Evolutionary conservation across 805 yeast species (phyloP).

Genomic region (Hanseniaspora thailandica): DNA sequence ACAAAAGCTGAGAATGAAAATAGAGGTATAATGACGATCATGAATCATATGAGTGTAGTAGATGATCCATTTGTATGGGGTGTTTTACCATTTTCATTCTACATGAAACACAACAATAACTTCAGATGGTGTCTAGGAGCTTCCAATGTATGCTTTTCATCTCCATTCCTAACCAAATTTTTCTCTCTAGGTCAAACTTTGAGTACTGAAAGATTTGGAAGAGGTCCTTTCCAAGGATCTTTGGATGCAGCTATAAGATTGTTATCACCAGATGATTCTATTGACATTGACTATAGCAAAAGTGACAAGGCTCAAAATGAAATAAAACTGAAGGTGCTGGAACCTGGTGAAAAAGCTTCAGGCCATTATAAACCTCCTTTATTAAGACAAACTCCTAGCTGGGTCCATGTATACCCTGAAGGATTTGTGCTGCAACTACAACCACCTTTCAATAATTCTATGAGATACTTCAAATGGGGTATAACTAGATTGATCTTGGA

Average conservation of each 20-base stretch:
- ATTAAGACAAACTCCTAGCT: slow-evolving; percentile 52
- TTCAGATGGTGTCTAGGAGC: slow-evolving; percentile 91
- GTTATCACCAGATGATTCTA: slow-evolving; percentile 62
- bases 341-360: slow-evolving; percentile 19
- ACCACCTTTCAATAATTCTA: slow-evolving; percentile 69
- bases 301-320: slow-evolving; percentile 12
- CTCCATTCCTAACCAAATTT: slow-evolving; percentile 39
- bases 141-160: slow-evolving; percentile 72
- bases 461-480: slow-evolving; percentile 96
- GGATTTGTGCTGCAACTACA: slow-evolving; percentile 80
- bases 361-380: slow-evolving; percentile 42
- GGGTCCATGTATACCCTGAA: slow-evolving; percentile 95
- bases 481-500: slow-evolving; percentile 74
- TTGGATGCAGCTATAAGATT: slow-evolving; percentile 76
- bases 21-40: slow-evolving; percentile 67
- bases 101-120: slow-evolving; percentile 48
- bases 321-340: slow-evolving; percentile 8
- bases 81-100: slow-evolving; percentile 60
- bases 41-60: slow-evolving; percentile 85
- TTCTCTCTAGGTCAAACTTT: slow-evolving; percentile 84
- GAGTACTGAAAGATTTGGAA: slow-evolving; percentile 77
- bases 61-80: slow-evolving; percentile 93
- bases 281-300: slow-evolving; percentile 34
- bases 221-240: slow-evolving; percentile 84
- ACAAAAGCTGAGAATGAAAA: slow-evolving; percentile 53